phyloP scores from a whole-genome alignment of 192 early-diverging fungal genomes.

The Backusella liffmaniae region DNA sequence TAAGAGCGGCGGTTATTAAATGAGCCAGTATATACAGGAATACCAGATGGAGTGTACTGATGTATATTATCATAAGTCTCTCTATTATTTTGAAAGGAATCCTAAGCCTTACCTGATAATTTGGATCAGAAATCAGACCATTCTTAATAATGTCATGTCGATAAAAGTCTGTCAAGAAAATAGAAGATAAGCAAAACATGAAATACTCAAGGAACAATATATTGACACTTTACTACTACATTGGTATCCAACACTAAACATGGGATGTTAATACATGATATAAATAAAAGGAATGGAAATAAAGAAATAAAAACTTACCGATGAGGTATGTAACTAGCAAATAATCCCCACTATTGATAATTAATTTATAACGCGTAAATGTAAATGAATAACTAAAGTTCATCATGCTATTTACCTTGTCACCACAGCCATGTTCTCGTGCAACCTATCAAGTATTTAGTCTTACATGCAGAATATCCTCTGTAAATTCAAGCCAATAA shows the following conservation, averaged over 20 bases:
- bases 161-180: slow-evolving; percentile 43
- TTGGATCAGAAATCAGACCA: slow-evolving; percentile 54
- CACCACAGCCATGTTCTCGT: slow-evolving; percentile 56
- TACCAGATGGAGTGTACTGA: slow-evolving; percentile 35
- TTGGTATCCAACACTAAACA: slow-evolving; percentile 55
- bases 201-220: background rate
- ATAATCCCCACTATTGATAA: slow-evolving; percentile 49
- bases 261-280: background rate
- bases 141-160: slow-evolving; percentile 50
- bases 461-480: background rate
- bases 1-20: slow-evolving; percentile 16
- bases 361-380: background rate
- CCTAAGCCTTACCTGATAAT: slow-evolving; percentile 39
- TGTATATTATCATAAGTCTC: background rate
- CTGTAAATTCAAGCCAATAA: background rate
- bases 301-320: slow-evolving; percentile 32
- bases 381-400: background rate
- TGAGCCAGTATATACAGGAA: slow-evolving; percentile 29
- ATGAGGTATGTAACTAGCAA: slow-evolving; percentile 61
- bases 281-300: background rate
- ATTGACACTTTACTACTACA: slow-evolving; percentile 44
- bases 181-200: background rate
- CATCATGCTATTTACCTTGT: slow-evolving; percentile 40
- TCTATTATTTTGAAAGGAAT: background rate
- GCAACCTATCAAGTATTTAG: slow-evolving; percentile 31